Evolutionary conservation across 1,139 yeast genomes (phyloP), one percentile per base, ranked within the genome.

Genomic region (Geotrichum klebahnii): DNA sequence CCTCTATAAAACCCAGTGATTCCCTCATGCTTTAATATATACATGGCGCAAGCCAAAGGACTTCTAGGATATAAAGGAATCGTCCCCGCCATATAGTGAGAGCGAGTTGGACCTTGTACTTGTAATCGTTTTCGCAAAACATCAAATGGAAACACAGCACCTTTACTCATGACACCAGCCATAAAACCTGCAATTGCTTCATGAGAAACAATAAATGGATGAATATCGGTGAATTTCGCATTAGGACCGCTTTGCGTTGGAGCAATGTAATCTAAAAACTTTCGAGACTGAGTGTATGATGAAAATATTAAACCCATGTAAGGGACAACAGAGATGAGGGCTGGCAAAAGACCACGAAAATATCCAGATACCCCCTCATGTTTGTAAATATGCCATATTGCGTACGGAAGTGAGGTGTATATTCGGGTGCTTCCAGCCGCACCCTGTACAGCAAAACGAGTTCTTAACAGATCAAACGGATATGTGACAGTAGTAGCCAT

Each of bases 401-500:
- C 76, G 0, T 62, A 56, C 0, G 65, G 51, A 62, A 84, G 69
- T 1, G 82, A 76, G 40, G 70, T 61, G 56, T 81, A 76, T n/a
- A 70, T 61, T 33, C 79, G 78, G 2, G 85, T 84, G 24, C 39
- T 40, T 26, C 52, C 43, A 32, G 53, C 50, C 8, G 53, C 51
- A n/a, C 63, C 61, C 50, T 69, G 69, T 2, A 72, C 74, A 0
- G 89, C 95, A 51, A 89, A 74, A 48, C 96, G 70, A 0, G 98
- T 92, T 46, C 98, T 70, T 41, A 92, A 68, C 28, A 89, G 73
- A 65, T 92, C 98, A 61, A 88, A 81, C 0, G 98, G 98, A 61
- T 92, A 92, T 2, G 97, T 86, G 1, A 72, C 63, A 0, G 78
- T 51, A 0, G 96, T 87, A 44, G 96, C 86, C 1, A 78, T 62